Percentiles rank a stretch among this genome's conserved stretches.
Conservation (phyloP, 73 alveolate genomes). For the Strombidium stylifer region DNA sequence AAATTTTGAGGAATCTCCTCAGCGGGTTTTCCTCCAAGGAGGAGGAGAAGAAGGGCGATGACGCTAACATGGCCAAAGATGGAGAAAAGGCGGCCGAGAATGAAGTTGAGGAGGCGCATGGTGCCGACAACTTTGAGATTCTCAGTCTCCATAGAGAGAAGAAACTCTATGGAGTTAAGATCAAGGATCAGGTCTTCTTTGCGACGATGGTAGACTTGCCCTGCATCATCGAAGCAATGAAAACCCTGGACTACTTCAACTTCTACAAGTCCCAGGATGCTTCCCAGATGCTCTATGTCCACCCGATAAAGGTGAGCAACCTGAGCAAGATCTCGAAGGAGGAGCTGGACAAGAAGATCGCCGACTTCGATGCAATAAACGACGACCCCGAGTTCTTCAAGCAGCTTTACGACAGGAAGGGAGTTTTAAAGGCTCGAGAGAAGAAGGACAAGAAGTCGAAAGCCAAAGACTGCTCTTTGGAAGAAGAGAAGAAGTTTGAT, state of each 20-base stretch:
- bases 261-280: constrained; percentile 80
- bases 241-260: constrained; percentile 78
- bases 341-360: constrained; percentile 44
- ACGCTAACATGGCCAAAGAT: too few relatives aligned
- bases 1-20: constrained; percentile 14
- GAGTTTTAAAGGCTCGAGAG: constrained; percentile 9
- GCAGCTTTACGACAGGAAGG: constrained; percentile 15
- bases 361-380: constrained; percentile 64
- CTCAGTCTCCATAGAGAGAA: constrained; percentile 11
- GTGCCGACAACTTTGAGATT: constrained; percentile 1
- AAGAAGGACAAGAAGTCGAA: neutral
- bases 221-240: constrained; percentile 74
- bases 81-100: too few relatives aligned
- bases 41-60: neutral
- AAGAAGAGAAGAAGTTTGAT: too few relatives aligned
- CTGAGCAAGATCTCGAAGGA: constrained; percentile 33
- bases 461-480: too few relatives aligned
- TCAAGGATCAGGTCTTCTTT: constrained; percentile 20
- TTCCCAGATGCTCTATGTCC: constrained; percentile 81
- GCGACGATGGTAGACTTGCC: constrained; percentile 71
- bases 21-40: neutral
- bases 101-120: neutral
- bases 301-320: constrained; percentile 53
- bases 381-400: constrained; percentile 48
- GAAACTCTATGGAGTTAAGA: constrained; percentile 2